Percentiles rank a stretch among this genome's conserved stretches.
These are phyloP conservation scores for Geosiphon pyriformis DNA, from an alignment of 192 early-diverging fungal species.

Conservation along the genomic window DNA sequence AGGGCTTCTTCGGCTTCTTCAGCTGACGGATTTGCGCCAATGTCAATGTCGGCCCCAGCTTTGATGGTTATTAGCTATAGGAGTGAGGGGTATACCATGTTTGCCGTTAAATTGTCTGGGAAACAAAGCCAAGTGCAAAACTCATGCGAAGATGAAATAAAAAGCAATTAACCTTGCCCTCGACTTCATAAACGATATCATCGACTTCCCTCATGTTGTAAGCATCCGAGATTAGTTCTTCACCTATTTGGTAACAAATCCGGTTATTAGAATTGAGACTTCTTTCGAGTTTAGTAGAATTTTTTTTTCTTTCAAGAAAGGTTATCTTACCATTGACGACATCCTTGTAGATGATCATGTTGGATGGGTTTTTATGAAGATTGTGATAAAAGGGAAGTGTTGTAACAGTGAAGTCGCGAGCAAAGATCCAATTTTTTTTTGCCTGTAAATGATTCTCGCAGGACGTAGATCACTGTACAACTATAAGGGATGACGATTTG, in stretches of 20 bases:
- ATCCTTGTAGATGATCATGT: constrained; percentile 64
- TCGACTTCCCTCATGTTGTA: constrained; percentile 62
- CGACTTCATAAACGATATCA: constrained; percentile 67
- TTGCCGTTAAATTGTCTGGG: too few species aligned
- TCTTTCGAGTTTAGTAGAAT: not conserved
- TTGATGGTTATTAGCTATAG: constrained; percentile 57
- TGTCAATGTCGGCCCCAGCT: constrained; percentile 71
- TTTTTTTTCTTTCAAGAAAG: constrained; percentile 2
- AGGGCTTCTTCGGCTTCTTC: constrained; percentile 66
- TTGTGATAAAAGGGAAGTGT: too few species aligned
- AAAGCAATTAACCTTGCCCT: constrained; percentile 55
- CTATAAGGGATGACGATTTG: too few species aligned
- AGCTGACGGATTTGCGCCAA: constrained; percentile 90
- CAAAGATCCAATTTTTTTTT: too few species aligned
- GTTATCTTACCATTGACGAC: constrained; percentile 53
- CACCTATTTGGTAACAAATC: constrained; percentile 43
- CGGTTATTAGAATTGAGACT: constrained; percentile 1
- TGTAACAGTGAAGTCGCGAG: too few species aligned
- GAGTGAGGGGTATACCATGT: too few species aligned
- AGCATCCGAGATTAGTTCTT: constrained; percentile 91
- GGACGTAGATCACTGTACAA: too few species aligned
- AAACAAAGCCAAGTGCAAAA: too few species aligned
- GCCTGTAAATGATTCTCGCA: too few species aligned
- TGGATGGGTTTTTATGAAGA: constrained; percentile 21
- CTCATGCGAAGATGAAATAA: too few species aligned